Evolutionary conservation across 257 asterid genomes (phyloP).

Genomic region (Solanum rostratum): DNA sequence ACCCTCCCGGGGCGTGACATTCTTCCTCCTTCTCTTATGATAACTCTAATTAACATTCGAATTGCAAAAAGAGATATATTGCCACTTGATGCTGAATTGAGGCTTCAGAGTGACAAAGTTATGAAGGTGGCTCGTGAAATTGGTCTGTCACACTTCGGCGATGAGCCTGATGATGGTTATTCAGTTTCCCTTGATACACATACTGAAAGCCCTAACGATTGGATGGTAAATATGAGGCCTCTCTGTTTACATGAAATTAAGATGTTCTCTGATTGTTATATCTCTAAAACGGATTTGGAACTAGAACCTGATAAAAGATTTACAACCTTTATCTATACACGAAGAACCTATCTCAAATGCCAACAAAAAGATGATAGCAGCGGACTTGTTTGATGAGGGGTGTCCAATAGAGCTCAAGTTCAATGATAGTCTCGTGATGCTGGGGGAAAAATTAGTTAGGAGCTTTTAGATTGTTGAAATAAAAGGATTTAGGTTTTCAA

Average conservation of each 20-base stretch:
- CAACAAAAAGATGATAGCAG: constrained; percentile 21
- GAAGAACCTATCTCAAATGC: constrained; percentile 14
- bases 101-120: constrained; percentile 34
- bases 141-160: constrained; percentile 7
- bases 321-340: constrained; percentile 26
- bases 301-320: constrained; percentile 17
- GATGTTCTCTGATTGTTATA: constrained; percentile 12
- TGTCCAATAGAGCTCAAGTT: constrained; percentile 52
- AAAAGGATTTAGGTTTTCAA: constrained; percentile 34
- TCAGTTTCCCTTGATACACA: constrained; percentile 53
- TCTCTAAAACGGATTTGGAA: background rate
- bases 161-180: constrained; percentile 16
- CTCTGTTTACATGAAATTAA: constrained; percentile 32
- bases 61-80: constrained; percentile 24
- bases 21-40: constrained; percentile 49
- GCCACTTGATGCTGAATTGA: constrained; percentile 30
- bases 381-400: constrained; percentile 40
- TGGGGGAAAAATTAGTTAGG: constrained; percentile 38
- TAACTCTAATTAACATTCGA: constrained; percentile 29
- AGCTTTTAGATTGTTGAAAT: constrained; percentile 26
- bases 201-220: constrained; percentile 16
- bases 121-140: constrained; percentile 31
- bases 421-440: constrained; percentile 3
- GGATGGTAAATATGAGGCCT: constrained; percentile 7
- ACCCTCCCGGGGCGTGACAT: no score